Evolutionary conservation across 306 rosid species (phyloP).

Genomic region (Cucurbita maxima): DNA sequence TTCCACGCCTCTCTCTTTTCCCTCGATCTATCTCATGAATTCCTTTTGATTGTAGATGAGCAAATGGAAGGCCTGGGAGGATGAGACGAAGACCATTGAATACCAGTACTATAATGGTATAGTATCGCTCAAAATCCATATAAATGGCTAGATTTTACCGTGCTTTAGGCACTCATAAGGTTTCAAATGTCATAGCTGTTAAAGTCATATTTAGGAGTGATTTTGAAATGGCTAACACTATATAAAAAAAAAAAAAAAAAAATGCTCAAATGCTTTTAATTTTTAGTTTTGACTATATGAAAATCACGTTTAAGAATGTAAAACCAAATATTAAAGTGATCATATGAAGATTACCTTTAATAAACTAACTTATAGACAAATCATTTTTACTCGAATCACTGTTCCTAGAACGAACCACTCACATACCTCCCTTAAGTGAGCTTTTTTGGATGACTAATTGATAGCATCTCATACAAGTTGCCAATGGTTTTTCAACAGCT

Average conservation of each 20-base stretch:
- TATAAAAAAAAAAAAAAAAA: too few species aligned
- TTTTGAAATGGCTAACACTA: too few species aligned
- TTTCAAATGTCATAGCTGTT: background rate
- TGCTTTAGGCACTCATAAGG: background rate
- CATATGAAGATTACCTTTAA: background rate
- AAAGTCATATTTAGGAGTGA: background rate
- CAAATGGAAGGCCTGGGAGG: constrained; percentile 68
- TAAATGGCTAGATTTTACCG: background rate
- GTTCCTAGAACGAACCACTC: too few species aligned
- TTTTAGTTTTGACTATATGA: too few species aligned
- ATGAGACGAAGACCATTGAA: constrained; percentile 43
- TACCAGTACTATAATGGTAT: constrained; percentile 30
- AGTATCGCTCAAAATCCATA: background rate
- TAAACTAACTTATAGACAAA: background rate
- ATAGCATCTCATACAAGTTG: background rate
- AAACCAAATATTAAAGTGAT: too few species aligned
- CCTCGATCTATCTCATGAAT: background rate
- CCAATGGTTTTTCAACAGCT: background rate
- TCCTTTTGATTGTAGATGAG: constrained; percentile 45
- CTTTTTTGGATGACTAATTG: background rate
- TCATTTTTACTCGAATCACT: background rate
- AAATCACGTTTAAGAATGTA: background rate
- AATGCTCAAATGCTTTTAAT: background rate
- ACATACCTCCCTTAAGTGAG: background rate
- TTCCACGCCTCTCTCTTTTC: background rate